Conservation (phyloP, 2,329 filamentous ascomycete species). For the Piedraia hortae region DNA sequence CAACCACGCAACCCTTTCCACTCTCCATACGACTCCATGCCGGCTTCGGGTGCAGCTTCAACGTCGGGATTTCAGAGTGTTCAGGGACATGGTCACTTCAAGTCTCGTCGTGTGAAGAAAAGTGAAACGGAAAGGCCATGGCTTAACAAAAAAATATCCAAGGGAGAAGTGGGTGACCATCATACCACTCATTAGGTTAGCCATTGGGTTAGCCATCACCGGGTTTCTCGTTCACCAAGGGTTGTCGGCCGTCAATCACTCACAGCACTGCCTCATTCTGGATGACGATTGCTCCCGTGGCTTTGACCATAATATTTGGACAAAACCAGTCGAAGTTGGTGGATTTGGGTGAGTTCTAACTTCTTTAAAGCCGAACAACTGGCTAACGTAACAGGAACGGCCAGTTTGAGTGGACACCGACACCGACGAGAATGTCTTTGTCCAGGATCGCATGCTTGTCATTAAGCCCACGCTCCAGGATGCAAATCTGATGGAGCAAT, state of each 20-base stretch:
- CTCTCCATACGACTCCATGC: constrained; percentile 18
- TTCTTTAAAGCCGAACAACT: no score
- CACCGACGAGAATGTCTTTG: constrained; percentile 44
- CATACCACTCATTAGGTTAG: constrained; percentile 43
- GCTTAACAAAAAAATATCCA: constrained; percentile 41
- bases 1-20: constrained; percentile 12
- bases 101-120: constrained; percentile 44
- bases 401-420: constrained; percentile 55
- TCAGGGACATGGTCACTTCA: constrained; percentile 29
- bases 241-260: constrained; percentile 38
- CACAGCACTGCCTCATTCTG: constrained; percentile 44
- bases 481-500: constrained; percentile 31
- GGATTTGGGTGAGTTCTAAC: constrained; percentile 38
- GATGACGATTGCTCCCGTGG: constrained; percentile 36
- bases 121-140: constrained; percentile 52
- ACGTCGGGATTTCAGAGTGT: constrained; percentile 13
- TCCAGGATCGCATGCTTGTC: constrained; percentile 38
- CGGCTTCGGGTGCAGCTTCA: constrained; percentile 17
- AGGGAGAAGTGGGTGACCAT: constrained; percentile 73
- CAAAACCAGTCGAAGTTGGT: constrained; percentile 45
- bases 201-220: constrained; percentile 38
- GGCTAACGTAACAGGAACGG: constrained; percentile 38
- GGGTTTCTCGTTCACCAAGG: constrained; percentile 54
- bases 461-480: constrained; percentile 62
- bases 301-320: constrained; percentile 33